Percentiles rank a stretch among this genome's conserved stretches.
phyloP scores from a whole-genome alignment of 1,284 basidiomycete genomes.

The Cryptococcus sp. region DNA sequence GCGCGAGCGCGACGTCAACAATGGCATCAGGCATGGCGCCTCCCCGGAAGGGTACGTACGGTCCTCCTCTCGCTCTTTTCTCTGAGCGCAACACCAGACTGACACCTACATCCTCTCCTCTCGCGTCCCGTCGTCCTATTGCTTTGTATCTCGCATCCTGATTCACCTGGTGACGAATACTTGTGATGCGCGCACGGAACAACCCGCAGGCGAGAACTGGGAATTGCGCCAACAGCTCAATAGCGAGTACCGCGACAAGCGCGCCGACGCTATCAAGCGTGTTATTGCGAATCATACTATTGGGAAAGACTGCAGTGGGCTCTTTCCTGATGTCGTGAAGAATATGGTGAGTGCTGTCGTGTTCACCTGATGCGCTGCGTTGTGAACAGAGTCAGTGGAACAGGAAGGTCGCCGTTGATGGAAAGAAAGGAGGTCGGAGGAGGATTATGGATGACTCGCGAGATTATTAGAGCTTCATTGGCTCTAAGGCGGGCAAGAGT shows the following conservation, averaged over 20 bases:
- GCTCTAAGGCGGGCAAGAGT: background rate
- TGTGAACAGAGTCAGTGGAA: background rate
- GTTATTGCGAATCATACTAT: constrained; percentile 96
- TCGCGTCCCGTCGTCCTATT: too few species aligned
- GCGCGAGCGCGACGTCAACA: background rate
- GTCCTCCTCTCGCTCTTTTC: too few species aligned
- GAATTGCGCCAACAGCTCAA: constrained; percentile 94
- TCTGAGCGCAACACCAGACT: too few species aligned
- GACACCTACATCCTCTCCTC: too few species aligned
- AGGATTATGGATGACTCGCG: too few species aligned
- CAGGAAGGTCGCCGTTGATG: background rate
- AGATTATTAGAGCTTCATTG: too few species aligned
- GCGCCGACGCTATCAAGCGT: constrained; percentile 98
- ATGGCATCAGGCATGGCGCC: constrained; percentile 24
- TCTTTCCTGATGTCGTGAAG: constrained; percentile 98
- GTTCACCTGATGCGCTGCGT: background rate
- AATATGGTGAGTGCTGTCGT: constrained; percentile 67
- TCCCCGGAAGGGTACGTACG: constrained; percentile 26
- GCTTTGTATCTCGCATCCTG: background rate
- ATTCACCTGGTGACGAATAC: background rate
- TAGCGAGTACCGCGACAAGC: constrained; percentile 89
- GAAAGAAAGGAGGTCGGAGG: too few species aligned
- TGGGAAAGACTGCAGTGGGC: constrained; percentile 92
- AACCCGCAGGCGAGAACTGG: constrained; percentile 74
- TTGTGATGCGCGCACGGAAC: background rate